Evolutionary conservation across 345 rosid species (phyloP).

Genomic region (Alliaria petiolata): DNA sequence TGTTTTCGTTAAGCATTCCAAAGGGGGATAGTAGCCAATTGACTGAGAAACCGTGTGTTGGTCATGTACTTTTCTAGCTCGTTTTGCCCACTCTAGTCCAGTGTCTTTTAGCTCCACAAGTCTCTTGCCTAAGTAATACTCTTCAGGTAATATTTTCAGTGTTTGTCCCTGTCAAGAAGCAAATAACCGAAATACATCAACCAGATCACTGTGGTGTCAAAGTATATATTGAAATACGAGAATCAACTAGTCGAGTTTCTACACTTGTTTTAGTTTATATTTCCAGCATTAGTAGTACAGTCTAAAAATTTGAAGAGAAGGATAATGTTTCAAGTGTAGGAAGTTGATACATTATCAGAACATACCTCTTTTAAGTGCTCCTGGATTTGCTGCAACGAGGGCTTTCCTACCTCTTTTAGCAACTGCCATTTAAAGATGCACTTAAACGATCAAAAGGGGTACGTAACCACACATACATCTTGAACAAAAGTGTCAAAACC

Average conservation of each 20-base stretch:
- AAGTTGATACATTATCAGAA: conserved; percentile 3
- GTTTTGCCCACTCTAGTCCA: conserved; percentile 66
- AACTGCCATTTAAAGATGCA: conserved; percentile 28
- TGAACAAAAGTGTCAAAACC: not conserved
- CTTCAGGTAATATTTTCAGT: conserved; percentile 46
- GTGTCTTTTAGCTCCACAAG: conserved; percentile 46
- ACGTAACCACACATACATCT: not conserved
- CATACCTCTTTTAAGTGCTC: conserved; percentile 64
- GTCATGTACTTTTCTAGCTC: conserved; percentile 62
- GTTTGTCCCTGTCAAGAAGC: conserved; percentile 46
- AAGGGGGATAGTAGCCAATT: not conserved
- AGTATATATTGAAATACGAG: not conserved
- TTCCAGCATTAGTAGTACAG: not conserved
- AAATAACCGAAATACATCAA: conserved; percentile 14
- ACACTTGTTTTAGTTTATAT: not conserved
- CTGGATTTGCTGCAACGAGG: conserved; percentile 56
- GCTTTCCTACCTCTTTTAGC: conserved; percentile 44
- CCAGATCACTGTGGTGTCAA: not conserved
- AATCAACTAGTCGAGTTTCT: not conserved
- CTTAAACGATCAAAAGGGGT: not conserved
- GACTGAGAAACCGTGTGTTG: not conserved
- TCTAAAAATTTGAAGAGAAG: too few species aligned
- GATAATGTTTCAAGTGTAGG: too few species aligned
- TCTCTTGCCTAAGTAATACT: conserved; percentile 43
- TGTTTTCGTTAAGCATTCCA: not conserved